Percentiles rank a stretch among this genome's conserved stretches.
phyloP scores from a whole-genome alignment of 495 filamentous ascomycete genomes.

The Cladorrhinum samala region DNA sequence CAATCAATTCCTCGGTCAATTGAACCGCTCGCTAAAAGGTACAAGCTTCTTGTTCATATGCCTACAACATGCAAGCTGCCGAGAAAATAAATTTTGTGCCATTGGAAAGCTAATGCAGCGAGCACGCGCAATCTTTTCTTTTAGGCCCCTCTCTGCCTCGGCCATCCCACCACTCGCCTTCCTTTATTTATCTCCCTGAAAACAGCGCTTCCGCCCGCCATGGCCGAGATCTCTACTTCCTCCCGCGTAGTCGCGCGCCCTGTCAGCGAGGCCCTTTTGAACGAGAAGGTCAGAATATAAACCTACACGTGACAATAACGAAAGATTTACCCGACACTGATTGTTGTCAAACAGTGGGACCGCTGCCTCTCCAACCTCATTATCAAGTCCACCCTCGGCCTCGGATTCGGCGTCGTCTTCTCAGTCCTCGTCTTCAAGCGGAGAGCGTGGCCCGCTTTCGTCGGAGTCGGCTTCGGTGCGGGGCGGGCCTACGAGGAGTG shows the following conservation, averaged over 20 bases:
- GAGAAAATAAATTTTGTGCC: too few species aligned
- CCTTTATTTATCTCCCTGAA: background rate
- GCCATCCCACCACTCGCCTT: background rate
- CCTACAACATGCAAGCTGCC: too few species aligned
- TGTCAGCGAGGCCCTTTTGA: slow-evolving; percentile 87
- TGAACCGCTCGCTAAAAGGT: slow-evolving; percentile 2
- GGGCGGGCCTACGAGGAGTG: slow-evolving; percentile 95
- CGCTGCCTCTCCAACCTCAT: slow-evolving; percentile 92
- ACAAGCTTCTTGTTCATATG: too few species aligned
- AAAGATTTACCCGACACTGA: background rate
- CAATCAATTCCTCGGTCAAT: slow-evolving; percentile 3
- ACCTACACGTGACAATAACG: background rate
- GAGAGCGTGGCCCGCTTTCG: slow-evolving; percentile 89
- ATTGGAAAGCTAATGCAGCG: background rate
- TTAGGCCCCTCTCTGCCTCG: background rate
- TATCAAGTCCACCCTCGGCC: slow-evolving; percentile 88
- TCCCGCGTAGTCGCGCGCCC: slow-evolving; percentile 53
- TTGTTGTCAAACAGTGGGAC: slow-evolving; percentile 69
- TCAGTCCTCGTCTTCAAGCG: slow-evolving; percentile 97
- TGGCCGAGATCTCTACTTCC: slow-evolving; percentile 38
- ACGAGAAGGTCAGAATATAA: slow-evolving; percentile 74
- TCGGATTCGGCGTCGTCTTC: slow-evolving; percentile 95
- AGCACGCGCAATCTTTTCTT: background rate
- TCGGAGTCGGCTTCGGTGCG: slow-evolving; percentile 89
- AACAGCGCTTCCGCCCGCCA: slow-evolving; percentile 23